Base-by-base conservation (phyloP, 306 rosid genomes). In the Pachyrhizus erosus region DNA sequence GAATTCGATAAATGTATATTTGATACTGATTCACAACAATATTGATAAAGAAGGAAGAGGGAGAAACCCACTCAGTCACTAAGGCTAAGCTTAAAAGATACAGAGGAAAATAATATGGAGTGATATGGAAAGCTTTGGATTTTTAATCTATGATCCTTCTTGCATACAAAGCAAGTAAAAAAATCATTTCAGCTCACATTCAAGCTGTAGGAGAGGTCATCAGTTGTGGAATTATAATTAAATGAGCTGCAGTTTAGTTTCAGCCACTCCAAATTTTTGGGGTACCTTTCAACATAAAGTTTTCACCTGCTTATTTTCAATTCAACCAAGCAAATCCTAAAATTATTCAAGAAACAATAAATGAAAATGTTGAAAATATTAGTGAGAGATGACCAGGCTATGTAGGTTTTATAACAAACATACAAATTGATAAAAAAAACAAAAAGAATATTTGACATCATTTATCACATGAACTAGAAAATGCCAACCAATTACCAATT, bases 401-500 rank as follows among this genome's bases (percentile, higher is more conserved):
- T 33, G 57, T 29, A 48, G 20, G 37, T 73, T 14, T 54, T 43
- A 40, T 51, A 17, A 70, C 17, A 51, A 61, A 46, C 39, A 37
- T n/a, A 24, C 54, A 70, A 58, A 23, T 42, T 60, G 14, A 3
- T 9, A 42, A 11, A 42, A 39, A 39, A 9, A 12, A 57, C 37
- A 48, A 73, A 13, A 8, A 61, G 7, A 13, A 23, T 20, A 69
- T 68, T 61, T 70, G 48, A 64, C 40, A 52, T 51, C 48, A 70
- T 20, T 69, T 12, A 52, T 76, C 48, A 46, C 57, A 23, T 68
- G 62, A 78, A 68, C 42, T 31, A 13, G 70, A 68, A 55, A 45
- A 74, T 29, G 55, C 29, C 73, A 85, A 64, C 62, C 27, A 77
- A 51, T 82, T 89, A 96, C 99, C 99, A 39, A 96, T 91, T 69